phyloP scores from a whole-genome alignment of 345 rosid genomes.

The Kernera saxatilis region DNA sequence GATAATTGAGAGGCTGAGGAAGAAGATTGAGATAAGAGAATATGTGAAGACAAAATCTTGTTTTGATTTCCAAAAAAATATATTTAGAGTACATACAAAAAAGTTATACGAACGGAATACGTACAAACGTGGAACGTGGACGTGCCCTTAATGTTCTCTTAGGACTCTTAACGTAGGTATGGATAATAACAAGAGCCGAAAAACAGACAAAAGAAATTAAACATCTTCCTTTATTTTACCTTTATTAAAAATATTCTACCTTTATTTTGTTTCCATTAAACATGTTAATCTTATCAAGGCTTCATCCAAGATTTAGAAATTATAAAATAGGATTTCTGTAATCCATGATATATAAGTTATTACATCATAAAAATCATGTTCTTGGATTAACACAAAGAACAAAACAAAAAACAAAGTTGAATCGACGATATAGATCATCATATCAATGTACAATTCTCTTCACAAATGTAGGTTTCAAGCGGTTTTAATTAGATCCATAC shows the following conservation, averaged over 20 bases:
- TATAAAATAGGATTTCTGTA: neutral
- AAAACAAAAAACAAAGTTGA: neutral
- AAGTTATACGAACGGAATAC: neutral
- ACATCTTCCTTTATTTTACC: neutral
- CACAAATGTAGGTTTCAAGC: neutral
- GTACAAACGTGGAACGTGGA: neutral
- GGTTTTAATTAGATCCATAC: slow-evolving; percentile 41
- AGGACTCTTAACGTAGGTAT: slow-evolving; percentile 9
- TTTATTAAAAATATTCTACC: neutral
- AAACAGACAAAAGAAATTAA: neutral
- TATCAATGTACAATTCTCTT: slow-evolving; percentile 5
- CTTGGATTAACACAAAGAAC: slow-evolving; percentile 19
- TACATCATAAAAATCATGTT: slow-evolving; percentile 14
- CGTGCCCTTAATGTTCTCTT: slow-evolving; percentile 20
- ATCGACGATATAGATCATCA: neutral
- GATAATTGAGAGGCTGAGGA: slow-evolving; percentile 22
- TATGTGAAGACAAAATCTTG: slow-evolving; percentile 8
- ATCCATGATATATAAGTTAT: slow-evolving; percentile 4
- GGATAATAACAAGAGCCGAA: neutral
- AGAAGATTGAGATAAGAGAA: slow-evolving; percentile 3
- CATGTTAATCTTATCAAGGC: neutral
- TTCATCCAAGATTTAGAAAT: neutral
- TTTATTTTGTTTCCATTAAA: neutral
- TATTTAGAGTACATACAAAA: neutral
- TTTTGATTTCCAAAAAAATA: neutral